Evolutionary conservation across 2,329 filamentous ascomycete genomes (phyloP), one percentile per base, ranked within the genome.

Genomic region (Aureobasidium sp.): DNA sequence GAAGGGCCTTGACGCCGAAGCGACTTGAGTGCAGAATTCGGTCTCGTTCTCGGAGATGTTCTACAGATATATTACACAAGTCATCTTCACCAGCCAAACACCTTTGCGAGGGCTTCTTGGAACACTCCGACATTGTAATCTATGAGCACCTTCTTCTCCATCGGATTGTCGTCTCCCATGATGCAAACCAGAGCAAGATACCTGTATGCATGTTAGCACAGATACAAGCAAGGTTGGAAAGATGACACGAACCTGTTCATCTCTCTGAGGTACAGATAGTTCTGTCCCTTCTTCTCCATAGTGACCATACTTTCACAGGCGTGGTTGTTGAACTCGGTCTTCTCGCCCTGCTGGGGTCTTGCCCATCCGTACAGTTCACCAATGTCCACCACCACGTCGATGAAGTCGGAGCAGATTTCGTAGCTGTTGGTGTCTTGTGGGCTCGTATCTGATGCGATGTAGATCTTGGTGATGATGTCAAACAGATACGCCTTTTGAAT

Each of bases 401-500:
- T 97, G 73, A 96, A 97, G 73, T 99, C 94, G 55, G 91, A 96
- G 78, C 94, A 99, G 71, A 97, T 96, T 77, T 97, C 94, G 74
- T 99, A 99, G 73, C 90, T 93, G 45, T 90, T 89, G 82, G 97
- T 94, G 71, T 97, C 93, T 36, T 93, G 90, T 0, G 93, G 93
- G 42, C 90, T 88, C 34, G 88, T 94, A 74, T 99, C 94, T 5
- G 93, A 97, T 0, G 94, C 94, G 68, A 99, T 96, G 78, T 99
- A 99, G 65, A 99, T 96, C 78, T 99, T 99, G 77, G 90, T 96
- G 68, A 96, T 84, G 9, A 97, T 92, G 72, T 99, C 95, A 72
- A 99, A 99, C 7, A 99, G 85, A 74, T 99, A 99, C 3, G 92
- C 93, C 77, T 99, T 99, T 73, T 97, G 92, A 73, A 99, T 97